Base-by-base conservation (phyloP, 2,329 filamentous ascomycete genomes). In the Didymella glomerata region DNA sequence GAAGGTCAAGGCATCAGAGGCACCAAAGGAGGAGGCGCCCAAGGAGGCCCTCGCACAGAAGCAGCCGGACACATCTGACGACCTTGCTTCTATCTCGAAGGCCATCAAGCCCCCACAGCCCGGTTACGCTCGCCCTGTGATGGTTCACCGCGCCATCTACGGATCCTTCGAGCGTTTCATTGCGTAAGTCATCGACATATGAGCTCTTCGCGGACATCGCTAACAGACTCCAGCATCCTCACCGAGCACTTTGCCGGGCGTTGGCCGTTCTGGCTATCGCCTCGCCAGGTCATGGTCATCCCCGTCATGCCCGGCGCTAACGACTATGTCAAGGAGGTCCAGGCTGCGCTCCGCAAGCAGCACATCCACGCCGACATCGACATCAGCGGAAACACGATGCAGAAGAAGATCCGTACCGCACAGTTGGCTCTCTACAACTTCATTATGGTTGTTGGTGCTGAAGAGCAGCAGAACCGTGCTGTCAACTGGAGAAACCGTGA, bases 221-320 rank as follows among this genome's bases (percentile, higher is more conserved):
- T 59, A 40, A 59, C n/a, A 11, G 7, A 4, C 2, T 14, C 1
- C 44, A 76, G 74, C 65, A 92, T 94, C 65, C 83, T 94, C 61
- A 91, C 86, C 45, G 91, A 95, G 82, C 91, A 94, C 78, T 94
- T 92, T 75, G 91, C 85, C 54, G 91, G 91, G 69, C 93, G 93
- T 81, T 95, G 91, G 91, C 91, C 91, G 1, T 92, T 94, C 84
- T 95, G 91, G 91, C 81, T 95, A 62, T 91, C 88, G 68, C 91
- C 91, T n/a, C 86, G 91, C 50, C 91, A 95, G 78, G 86, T 95
- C 64, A 83, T 90, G 68, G 86, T 95, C 64, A 88, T 93, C 62
- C 91, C 91, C 9, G 90, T 92, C 61, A 90, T 90, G 79, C 88
- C 89, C 49, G 83, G 85, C 45, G 89, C 85, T 68, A 85, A 87